Conservation (phyloP, 257 asterid genomes). For the Nicotiana knightiana region DNA sequence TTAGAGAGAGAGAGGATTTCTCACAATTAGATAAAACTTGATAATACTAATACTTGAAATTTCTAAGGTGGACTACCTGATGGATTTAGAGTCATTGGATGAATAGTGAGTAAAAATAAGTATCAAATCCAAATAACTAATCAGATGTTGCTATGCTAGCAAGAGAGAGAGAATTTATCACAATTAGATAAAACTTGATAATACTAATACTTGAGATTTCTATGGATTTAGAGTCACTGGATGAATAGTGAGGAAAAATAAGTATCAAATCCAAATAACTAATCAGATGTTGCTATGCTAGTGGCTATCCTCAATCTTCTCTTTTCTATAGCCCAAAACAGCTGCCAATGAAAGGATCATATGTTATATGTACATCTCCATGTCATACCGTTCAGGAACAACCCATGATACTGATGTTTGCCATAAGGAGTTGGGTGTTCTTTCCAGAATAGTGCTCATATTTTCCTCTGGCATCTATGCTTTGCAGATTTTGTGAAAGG, state of each 20-base stretch:
- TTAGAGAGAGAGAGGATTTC: not conserved
- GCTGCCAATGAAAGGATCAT: not conserved
- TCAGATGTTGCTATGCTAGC: not conserved
- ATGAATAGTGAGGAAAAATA: not conserved
- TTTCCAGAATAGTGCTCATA: not conserved
- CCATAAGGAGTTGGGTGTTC: not conserved
- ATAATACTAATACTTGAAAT: not conserved
- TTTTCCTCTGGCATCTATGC: slow-evolving; percentile 5
- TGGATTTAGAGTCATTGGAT: not conserved
- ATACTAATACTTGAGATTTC: not conserved
- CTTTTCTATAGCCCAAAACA: not conserved
- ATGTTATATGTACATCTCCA: not conserved
- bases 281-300: not conserved
- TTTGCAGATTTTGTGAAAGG: slow-evolving; percentile 52
- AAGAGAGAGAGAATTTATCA: not conserved
- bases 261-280: not conserved
- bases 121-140: not conserved
- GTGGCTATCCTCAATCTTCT: not conserved
- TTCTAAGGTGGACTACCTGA: not conserved
- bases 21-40: not conserved
- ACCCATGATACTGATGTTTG: not conserved
- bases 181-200: not conserved
- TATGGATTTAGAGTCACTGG: not conserved
- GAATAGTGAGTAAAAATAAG: not conserved
- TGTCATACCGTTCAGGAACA: not conserved